Conservation (phyloP, 495 filamentous ascomycete species). For the Amniculicola lignicola region DNA sequence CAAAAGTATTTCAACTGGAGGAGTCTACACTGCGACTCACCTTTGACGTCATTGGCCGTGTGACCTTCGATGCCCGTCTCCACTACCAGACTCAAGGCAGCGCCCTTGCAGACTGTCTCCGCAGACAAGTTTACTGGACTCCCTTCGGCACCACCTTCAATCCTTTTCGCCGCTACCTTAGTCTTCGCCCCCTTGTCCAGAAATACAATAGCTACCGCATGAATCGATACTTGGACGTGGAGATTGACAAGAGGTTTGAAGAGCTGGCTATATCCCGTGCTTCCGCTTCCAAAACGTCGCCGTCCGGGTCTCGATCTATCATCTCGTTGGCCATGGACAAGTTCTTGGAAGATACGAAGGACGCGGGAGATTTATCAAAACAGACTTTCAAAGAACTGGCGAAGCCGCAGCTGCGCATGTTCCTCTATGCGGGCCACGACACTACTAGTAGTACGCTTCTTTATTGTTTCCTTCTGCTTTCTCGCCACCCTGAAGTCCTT, state of each 20-base stretch:
- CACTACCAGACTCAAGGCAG: conserved; percentile 33
- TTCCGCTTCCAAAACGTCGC: not conserved
- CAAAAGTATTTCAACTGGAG: conserved; percentile 38
- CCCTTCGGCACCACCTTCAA: conserved; percentile 34
- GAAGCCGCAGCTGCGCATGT: conserved; percentile 33
- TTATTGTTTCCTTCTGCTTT: conserved; percentile 49
- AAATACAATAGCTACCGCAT: conserved; percentile 34
- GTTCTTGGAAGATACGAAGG: conserved; percentile 2
- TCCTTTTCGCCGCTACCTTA: conserved; percentile 34
- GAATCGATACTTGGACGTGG: conserved; percentile 22
- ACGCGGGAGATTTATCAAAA: conserved; percentile 1
- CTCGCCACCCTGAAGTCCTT: conserved; percentile 43
- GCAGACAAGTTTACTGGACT: conserved; percentile 36
- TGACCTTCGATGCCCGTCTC: conserved; percentile 19
- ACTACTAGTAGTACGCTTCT: conserved; percentile 46
- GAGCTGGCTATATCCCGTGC: conserved; percentile 2
- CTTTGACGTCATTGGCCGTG: conserved; percentile 39
- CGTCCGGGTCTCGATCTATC: conserved; percentile 8
- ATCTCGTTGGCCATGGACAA: conserved; percentile 12
- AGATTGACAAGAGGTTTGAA: conserved; percentile 36
- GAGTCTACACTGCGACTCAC: conserved; percentile 34
- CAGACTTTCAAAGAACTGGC: conserved; percentile 7
- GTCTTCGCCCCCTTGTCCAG: conserved; percentile 33
- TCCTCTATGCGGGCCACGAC: conserved; percentile 52
- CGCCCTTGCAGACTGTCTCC: conserved; percentile 31